A percentile compares a stretch with the other conserved stretches of the same genome.
These are phyloP conservation scores for Colletotrichum somersetense DNA, from an alignment of 2,329 filamentous ascomycete species.

Conservation along the genomic window DNA sequence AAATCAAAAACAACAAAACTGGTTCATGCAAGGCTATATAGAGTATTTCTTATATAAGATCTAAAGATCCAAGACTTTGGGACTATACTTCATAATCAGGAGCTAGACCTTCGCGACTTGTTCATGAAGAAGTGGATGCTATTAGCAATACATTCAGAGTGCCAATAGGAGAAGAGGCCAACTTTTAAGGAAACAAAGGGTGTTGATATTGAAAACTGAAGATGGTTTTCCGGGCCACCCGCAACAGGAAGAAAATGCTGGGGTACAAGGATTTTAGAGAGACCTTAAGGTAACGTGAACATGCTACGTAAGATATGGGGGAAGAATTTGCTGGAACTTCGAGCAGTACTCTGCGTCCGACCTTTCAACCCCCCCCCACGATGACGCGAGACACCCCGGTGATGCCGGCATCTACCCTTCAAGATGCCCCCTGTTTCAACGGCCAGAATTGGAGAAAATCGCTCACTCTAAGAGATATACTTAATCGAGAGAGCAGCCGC, in stretches of 20 bases:
- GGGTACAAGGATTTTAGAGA: not conserved
- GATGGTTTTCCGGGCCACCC: not conserved
- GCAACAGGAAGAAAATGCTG: not conserved
- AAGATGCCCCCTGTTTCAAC: not conserved
- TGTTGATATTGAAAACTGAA: too few relatives aligned
- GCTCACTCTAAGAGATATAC: not conserved
- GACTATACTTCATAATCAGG: too few relatives aligned
- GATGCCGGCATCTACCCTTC: conserved; percentile 21
- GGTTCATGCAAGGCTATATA: too few relatives aligned
- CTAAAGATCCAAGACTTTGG: too few relatives aligned
- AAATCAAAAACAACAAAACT: too few relatives aligned
- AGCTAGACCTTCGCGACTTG: too few relatives aligned
- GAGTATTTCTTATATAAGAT: too few relatives aligned
- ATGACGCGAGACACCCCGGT: conserved; percentile 18
- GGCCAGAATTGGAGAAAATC: not conserved
- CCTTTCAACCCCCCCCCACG: not conserved
- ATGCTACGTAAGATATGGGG: not conserved
- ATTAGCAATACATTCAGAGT: too few relatives aligned
- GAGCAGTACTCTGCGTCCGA: not conserved
- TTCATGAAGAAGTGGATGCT: too few relatives aligned
- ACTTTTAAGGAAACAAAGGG: too few relatives aligned
- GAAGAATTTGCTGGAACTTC: not conserved
- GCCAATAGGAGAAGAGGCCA: too few relatives aligned
- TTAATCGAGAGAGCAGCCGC: not conserved
- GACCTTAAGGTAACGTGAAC: too few relatives aligned